Evolutionary conservation across 2,329 filamentous ascomycete genomes (phyloP).

Genomic region (Botrytis elliptica): DNA sequence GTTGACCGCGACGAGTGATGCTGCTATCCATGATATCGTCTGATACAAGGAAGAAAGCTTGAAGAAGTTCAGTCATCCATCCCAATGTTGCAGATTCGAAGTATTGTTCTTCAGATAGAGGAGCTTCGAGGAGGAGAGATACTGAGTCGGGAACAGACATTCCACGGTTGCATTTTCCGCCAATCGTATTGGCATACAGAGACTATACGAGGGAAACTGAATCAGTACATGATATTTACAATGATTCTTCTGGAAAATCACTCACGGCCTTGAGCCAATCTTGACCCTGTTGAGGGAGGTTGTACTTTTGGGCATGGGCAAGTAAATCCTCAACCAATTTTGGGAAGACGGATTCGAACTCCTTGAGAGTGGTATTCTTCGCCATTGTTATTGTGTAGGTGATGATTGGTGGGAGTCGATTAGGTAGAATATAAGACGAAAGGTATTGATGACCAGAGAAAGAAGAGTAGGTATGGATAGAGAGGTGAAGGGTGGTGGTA

Average conservation of each 20-base stretch:
- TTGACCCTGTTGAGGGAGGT: slow-evolving; percentile 75
- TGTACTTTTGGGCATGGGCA: slow-evolving; percentile 76
- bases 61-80: slow-evolving; percentile 97
- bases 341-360: slow-evolving; percentile 90
- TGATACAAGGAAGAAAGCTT: slow-evolving; percentile 97
- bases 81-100: slow-evolving; percentile 84
- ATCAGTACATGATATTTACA: slow-evolving; percentile 18
- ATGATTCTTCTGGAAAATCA: not conserved
- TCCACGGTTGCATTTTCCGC: slow-evolving; percentile 98
- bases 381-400: slow-evolving; percentile 48
- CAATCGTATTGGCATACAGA: slow-evolving; percentile 81
- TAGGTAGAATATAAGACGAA: slow-evolving; percentile 1
- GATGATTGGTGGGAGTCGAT: not conserved
- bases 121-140: slow-evolving; percentile 69
- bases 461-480: not conserved
- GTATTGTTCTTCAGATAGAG: slow-evolving; percentile 79
- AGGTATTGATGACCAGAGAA: slow-evolving; percentile 15
- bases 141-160: slow-evolving; percentile 95
- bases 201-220: slow-evolving; percentile 51
- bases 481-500: not conserved
- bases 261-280: slow-evolving; percentile 70
- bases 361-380: slow-evolving; percentile 72
- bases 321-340: slow-evolving; percentile 80
- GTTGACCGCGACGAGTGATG: slow-evolving; percentile 89
- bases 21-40: slow-evolving; percentile 98